Evolutionary conservation across 1,139 yeast genomes (phyloP), one percentile per base, ranked within the genome.

Genomic region (Ogataea hybrid): DNA sequence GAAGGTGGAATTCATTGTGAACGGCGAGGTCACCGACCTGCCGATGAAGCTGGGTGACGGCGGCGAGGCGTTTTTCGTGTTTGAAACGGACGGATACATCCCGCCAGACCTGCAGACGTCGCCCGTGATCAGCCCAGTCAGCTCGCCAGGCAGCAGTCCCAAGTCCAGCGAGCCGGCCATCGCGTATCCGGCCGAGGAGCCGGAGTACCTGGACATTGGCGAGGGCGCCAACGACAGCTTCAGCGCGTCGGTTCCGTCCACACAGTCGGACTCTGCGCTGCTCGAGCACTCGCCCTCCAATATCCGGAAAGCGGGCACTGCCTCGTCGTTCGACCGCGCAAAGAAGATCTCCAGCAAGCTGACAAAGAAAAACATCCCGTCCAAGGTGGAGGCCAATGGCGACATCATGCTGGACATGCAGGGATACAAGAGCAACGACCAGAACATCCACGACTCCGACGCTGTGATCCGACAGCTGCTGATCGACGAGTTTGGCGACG

Each of bases 21-120:
- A 92, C 65, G 97, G 84, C 27, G 75, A 75, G 48, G 75, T 81
- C 43, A 84, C 95, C 0, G 84, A 87, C 54, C 70, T 90, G 43
- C 96, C 96, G 10, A 92, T 92, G 98, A 92, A 92, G 64, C 68
- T 92, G 38, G 96, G 97, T 10, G 98, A 92, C 48, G 96, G 95
- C 3, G 99, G 99, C 20, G 99, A 92, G 63, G 98, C 97, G 0
- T 90, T 89, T 62, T 92, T 92, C 60, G 98, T 92, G 37, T 90
- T 92, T 67, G 96, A 90, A 58, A 86, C 97, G 2, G 73, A 75
- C 42, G 74, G 71, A 12, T 75, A 76, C 39, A 84, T 90, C 14
- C 95, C 96, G 1, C 71, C 74, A 44, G 84, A 87, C 49, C 74
- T 88, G 48, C 76, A 88, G 52, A 89, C 98, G 0, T 88, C 97